Conservation (phyloP, 306 rosid genomes). For the Nissolia schottii region DNA sequence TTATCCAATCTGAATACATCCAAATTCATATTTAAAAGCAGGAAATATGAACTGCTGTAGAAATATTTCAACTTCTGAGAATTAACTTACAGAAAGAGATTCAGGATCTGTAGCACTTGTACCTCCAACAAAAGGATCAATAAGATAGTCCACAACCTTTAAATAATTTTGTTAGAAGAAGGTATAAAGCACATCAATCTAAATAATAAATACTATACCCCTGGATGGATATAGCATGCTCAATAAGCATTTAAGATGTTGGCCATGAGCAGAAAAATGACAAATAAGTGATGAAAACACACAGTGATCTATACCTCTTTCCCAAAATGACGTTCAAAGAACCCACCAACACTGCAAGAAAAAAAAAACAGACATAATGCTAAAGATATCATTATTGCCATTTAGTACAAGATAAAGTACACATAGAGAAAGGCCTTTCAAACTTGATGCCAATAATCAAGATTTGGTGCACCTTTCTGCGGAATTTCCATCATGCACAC, state of each 20-base stretch:
- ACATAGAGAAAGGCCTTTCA: not conserved
- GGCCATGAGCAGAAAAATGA: conserved; percentile 10
- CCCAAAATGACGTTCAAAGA: conserved; percentile 95
- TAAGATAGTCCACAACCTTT: conserved; percentile 90
- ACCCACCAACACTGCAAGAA: conserved; percentile 65
- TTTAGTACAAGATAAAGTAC: conserved; percentile 4
- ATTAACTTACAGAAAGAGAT: conserved; percentile 86
- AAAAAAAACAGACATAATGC: conserved; percentile 20
- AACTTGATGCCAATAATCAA: conserved; percentile 4
- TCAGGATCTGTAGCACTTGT: conserved; percentile 87
- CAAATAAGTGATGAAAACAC: not conserved
- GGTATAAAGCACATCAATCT: not conserved
- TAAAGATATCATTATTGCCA: conserved; percentile 13
- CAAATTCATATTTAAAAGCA: not conserved
- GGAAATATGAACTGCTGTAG: not conserved
- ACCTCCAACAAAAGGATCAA: conserved; percentile 92
- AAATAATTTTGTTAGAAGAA: conserved; percentile 12
- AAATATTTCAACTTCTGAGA: conserved; percentile 23
- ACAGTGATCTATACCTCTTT: conserved; percentile 58
- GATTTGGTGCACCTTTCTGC: conserved; percentile 63
- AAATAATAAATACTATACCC: conserved; percentile 1
- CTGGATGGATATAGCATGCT: conserved; percentile 3
- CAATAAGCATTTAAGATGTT: conserved; percentile 7
- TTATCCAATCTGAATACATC: conserved; percentile 1
- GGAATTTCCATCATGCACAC: conserved; percentile 41